phyloP scores from a whole-genome alignment of 2,329 filamentous ascomycete species.

The Sporothrix pallida region DNA sequence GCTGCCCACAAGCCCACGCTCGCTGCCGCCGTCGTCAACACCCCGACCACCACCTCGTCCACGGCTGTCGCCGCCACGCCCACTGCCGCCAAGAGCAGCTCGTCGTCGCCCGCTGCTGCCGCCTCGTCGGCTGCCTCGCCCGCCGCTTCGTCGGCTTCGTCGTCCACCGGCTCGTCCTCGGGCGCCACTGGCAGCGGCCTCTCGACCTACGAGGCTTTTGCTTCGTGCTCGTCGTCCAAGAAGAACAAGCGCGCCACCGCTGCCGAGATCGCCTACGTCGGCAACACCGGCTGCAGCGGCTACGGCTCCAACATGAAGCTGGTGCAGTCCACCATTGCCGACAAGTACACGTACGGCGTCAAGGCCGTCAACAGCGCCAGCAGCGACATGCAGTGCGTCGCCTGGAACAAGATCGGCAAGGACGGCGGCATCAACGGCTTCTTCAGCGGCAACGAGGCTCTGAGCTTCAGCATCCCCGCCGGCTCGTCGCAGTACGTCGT shows the following conservation, averaged over 20 bases:
- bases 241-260: slow-evolving; percentile 54
- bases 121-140: slow-evolving; percentile 15
- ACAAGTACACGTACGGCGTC: slow-evolving; percentile 53
- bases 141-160: neutral
- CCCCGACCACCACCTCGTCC: slow-evolving; percentile 18
- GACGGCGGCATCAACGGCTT: slow-evolving; percentile 54
- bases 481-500: slow-evolving; percentile 51
- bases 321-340: slow-evolving; percentile 46
- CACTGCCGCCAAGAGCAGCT: slow-evolving; percentile 23
- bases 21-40: slow-evolving; percentile 27
- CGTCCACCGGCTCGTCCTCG: slow-evolving; percentile 40
- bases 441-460: slow-evolving; percentile 49
- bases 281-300: slow-evolving; percentile 52
- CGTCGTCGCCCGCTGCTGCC: neutral
- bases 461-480: slow-evolving; percentile 51
- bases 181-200: slow-evolving; percentile 67
- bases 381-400: slow-evolving; percentile 48
- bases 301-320: slow-evolving; percentile 62
- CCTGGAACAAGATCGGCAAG: slow-evolving; percentile 61
- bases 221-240: slow-evolving; percentile 42
- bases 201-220: slow-evolving; percentile 44
- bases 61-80: slow-evolving; percentile 37
- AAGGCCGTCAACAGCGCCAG: slow-evolving; percentile 48
- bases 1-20: slow-evolving; percentile 41
- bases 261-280: slow-evolving; percentile 54